Percentiles rank a stretch among this genome's conserved stretches.
Conservation (phyloP, 164 flowering plant species). For the Vitis vinifera region DNA sequence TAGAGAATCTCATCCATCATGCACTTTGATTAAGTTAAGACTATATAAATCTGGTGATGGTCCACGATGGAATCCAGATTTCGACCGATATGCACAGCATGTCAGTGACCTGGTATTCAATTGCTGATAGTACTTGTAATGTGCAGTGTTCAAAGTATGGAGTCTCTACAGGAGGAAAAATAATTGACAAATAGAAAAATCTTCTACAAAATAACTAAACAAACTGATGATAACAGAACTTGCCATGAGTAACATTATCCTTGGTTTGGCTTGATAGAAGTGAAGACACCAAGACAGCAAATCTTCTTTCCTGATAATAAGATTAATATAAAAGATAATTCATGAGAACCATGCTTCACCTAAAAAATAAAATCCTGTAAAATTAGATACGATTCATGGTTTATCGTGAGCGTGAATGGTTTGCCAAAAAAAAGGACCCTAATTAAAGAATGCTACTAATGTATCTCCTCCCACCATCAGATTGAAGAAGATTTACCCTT, state of each 20-base stretch:
- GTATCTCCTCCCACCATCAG: background rate
- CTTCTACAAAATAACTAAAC: background rate
- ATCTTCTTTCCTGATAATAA: slow-evolving; percentile 79
- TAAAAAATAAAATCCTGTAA: background rate
- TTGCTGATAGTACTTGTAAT: too few relatives aligned
- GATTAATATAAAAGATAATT: background rate
- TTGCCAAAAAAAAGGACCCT: too few relatives aligned
- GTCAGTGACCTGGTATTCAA: too few relatives aligned
- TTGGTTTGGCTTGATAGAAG: slow-evolving; percentile 99
- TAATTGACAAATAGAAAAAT: too few relatives aligned
- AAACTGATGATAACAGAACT: slow-evolving; percentile 34
- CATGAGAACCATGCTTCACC: background rate
- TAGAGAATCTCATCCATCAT: background rate
- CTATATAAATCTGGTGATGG: background rate
- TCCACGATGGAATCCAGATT: background rate
- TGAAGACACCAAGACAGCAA: slow-evolving; percentile 83
- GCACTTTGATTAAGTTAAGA: background rate
- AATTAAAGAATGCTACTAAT: background rate
- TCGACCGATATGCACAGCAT: background rate
- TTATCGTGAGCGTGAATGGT: too few relatives aligned
- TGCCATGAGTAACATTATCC: slow-evolving; percentile 90
- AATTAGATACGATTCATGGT: background rate
- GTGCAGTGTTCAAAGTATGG: too few relatives aligned
- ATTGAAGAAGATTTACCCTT: slow-evolving; percentile 47
- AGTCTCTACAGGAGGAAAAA: too few relatives aligned